Evolutionary conservation across 169 alveolate species (phyloP).

Genomic region (Plasmodium relictum): DNA sequence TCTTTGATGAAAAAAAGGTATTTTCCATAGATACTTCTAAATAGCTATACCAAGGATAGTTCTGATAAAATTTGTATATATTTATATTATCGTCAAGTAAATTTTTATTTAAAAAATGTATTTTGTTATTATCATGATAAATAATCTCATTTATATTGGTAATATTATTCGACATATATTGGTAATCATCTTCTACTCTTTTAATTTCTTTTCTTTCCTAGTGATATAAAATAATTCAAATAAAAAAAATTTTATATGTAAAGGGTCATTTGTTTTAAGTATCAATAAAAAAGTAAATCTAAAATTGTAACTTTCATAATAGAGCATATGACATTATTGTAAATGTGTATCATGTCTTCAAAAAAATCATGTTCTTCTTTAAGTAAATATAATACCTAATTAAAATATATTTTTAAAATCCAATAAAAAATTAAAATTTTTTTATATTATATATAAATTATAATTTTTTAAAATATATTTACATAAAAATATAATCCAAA

Average conservation of each 20-base stretch:
- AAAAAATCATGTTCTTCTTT: slow-evolving; percentile 36
- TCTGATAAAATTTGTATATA: slow-evolving; percentile 26
- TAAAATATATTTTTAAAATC: not conserved
- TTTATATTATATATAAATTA: too few relatives aligned
- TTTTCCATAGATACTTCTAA: slow-evolving; percentile 49
- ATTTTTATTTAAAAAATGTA: slow-evolving; percentile 38
- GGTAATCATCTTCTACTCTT: slow-evolving; percentile 44
- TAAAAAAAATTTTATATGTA: slow-evolving; percentile 9
- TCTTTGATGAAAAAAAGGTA: slow-evolving; percentile 34
- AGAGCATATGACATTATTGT: slow-evolving; percentile 42
- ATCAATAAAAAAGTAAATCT: not conserved
- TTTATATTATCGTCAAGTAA: slow-evolving; percentile 45
- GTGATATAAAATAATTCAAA: not conserved
- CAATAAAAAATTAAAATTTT: not conserved
- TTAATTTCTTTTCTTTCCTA: slow-evolving; percentile 45
- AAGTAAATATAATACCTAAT: slow-evolving; percentile 23
- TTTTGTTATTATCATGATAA: slow-evolving; percentile 54
- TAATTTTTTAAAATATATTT: too few relatives aligned
- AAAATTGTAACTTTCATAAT: slow-evolving; percentile 23
- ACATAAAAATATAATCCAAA: not conserved
- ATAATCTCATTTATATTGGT: slow-evolving; percentile 49
- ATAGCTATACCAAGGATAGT: slow-evolving; percentile 56
- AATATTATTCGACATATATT: slow-evolving; percentile 26
- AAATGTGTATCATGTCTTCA: slow-evolving; percentile 38
- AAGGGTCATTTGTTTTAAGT: not conserved